These are phyloP conservation scores for Cymbopogon flexuosus DNA, from an alignment of 202 grass and related monocot genomes.

Conservation along the genomic window DNA sequence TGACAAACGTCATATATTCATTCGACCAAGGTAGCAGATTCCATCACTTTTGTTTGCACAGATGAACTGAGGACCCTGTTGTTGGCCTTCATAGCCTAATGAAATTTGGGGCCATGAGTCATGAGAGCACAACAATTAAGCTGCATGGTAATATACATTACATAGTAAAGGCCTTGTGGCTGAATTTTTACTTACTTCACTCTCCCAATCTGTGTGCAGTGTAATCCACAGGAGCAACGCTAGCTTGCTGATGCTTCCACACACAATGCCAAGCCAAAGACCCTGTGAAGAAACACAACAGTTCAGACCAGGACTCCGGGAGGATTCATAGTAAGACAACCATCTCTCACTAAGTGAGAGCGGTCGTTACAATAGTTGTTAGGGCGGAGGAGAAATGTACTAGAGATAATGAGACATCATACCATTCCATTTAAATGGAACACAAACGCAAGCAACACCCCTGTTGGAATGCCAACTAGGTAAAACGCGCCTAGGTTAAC, in stretches of 20 bases:
- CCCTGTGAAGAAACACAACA: conserved; percentile 30
- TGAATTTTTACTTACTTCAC: conserved; percentile 36
- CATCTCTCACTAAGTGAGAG: neutral
- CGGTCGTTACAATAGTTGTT: neutral
- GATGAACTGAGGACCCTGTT: neutral
- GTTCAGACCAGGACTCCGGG: neutral
- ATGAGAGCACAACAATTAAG: neutral
- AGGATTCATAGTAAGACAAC: neutral
- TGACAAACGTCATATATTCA: neutral
- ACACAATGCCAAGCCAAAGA: conserved; percentile 67
- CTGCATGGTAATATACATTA: too few species aligned
- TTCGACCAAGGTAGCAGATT: neutral
- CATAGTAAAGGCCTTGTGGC: neutral
- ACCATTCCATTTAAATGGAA: conserved; percentile 53
- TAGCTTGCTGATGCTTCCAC: conserved; percentile 44
- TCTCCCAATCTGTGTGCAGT: conserved; percentile 44
- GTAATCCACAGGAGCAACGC: conserved; percentile 39
- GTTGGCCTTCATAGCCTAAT: neutral
- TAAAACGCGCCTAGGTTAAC: conserved; percentile 25
- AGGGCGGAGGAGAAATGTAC: neutral
- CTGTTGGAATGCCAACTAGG: conserved; percentile 18
- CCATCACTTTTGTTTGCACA: neutral
- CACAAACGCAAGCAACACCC: conserved; percentile 11
- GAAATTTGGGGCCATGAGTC: neutral
- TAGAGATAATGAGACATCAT: neutral